Percentiles rank a stretch among this genome's conserved stretches.
These are phyloP conservation scores for Thraustochytrium striatum DNA, from an alignment of 352 stramenopile genomes.

Conservation along the genomic window DNA sequence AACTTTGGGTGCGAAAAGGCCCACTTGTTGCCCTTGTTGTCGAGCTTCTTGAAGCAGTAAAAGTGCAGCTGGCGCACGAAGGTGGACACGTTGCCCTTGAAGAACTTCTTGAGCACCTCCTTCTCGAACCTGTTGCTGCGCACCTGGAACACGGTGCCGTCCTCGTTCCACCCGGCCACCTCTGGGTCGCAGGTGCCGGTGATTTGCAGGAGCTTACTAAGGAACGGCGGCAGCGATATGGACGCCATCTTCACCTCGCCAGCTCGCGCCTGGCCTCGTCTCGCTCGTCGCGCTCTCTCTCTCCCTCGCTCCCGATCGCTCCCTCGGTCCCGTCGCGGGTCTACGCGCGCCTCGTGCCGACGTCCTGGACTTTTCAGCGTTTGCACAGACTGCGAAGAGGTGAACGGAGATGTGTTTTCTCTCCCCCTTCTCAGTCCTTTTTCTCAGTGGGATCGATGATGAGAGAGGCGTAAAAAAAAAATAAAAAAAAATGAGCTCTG, in stretches of 20 bases:
- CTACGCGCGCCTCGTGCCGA: too few relatives aligned
- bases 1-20: constrained; percentile 52
- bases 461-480: too few relatives aligned
- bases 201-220: constrained; percentile 42
- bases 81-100: constrained; percentile 50
- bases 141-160: constrained; percentile 51
- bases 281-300: too few relatives aligned
- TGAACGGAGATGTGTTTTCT: too few relatives aligned
- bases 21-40: constrained; percentile 48
- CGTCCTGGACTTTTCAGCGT: too few relatives aligned
- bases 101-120: constrained; percentile 52
- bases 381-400: too few relatives aligned
- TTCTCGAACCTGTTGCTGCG: constrained; percentile 37
- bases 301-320: too few relatives aligned
- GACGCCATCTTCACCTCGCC: constrained; percentile 1
- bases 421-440: too few relatives aligned
- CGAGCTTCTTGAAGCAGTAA: constrained; percentile 55
- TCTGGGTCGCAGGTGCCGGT: constrained; percentile 26
- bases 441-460: too few relatives aligned
- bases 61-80: constrained; percentile 56
- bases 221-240: constrained; percentile 35
- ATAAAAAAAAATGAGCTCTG: too few relatives aligned
- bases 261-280: background rate
- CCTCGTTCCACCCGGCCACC: constrained; percentile 48
- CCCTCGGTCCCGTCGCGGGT: too few relatives aligned